Conservation (phyloP, 2,329 filamentous ascomycete species). For the Botrytis deweyae region DNA sequence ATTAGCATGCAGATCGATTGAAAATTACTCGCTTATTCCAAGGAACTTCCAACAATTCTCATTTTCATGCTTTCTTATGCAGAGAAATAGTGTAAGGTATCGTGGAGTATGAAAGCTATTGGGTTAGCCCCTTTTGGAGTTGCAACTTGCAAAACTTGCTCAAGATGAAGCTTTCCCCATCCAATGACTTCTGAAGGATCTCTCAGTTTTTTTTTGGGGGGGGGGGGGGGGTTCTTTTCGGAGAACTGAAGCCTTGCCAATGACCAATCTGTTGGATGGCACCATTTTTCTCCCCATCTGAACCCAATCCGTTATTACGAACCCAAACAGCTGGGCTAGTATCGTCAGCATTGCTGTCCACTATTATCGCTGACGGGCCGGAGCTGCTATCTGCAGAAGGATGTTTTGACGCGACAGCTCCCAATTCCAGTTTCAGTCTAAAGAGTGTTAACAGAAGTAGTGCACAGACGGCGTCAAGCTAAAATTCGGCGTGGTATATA, state of each 20-base stretch:
- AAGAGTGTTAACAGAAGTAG: not conserved
- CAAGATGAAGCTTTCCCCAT: not conserved
- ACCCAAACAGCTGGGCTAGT: not conserved
- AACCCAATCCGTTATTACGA: not conserved
- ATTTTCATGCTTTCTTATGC: too few species aligned
- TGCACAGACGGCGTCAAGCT: not conserved
- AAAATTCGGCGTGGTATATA: not conserved
- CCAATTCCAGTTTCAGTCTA: not conserved
- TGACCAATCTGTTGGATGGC: not conserved
- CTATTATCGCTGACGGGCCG: not conserved
- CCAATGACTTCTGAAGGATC: not conserved
- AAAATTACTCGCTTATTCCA: too few species aligned
- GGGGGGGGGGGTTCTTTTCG: too few species aligned
- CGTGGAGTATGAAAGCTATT: not conserved
- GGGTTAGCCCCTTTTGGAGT: not conserved
- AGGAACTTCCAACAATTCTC: too few species aligned
- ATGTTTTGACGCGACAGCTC: not conserved
- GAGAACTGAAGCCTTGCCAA: not conserved
- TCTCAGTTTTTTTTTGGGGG: too few species aligned
- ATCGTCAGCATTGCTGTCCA: not conserved
- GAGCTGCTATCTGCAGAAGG: not conserved
- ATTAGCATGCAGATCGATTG: not conserved
- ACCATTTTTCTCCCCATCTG: not conserved
- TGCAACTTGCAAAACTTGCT: not conserved
- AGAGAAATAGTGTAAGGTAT: not conserved